phyloP scores from a whole-genome alignment of 2,329 filamentous ascomycete species.

The Pyrenochaeta sp. region DNA sequence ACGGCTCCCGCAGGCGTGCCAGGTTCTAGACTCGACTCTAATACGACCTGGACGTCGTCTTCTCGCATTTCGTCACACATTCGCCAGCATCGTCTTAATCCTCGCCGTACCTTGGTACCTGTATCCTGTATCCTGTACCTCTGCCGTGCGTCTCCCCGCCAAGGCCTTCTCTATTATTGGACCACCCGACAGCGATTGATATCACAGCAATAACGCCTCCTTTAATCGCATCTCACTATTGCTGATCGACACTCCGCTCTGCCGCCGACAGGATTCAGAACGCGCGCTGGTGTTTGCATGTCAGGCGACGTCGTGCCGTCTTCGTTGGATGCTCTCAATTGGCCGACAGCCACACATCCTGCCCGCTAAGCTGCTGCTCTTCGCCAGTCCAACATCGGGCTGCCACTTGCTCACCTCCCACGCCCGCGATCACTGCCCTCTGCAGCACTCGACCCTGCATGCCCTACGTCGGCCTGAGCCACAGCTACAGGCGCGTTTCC shows the following conservation, averaged over 20 bases:
- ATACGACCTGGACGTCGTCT: neutral
- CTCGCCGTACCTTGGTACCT: conserved; percentile 11
- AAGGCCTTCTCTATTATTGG: conserved; percentile 35
- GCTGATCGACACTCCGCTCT: conserved; percentile 20
- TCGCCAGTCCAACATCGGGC: conserved; percentile 30
- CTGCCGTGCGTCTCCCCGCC: conserved; percentile 22
- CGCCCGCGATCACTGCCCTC: conserved; percentile 35
- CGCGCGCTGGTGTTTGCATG: conserved; percentile 19
- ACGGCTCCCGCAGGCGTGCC: neutral
- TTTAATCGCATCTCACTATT: conserved; percentile 2
- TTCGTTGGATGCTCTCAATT: conserved; percentile 29
- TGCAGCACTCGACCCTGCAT: conserved; percentile 37
- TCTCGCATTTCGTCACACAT: conserved; percentile 18
- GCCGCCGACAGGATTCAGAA: conserved; percentile 12
- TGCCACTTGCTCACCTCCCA: conserved; percentile 16
- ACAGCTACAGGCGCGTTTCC: conserved; percentile 24
- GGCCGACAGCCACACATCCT: conserved; percentile 35
- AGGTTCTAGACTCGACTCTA: neutral
- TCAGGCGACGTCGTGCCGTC: conserved; percentile 37
- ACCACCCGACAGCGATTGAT: conserved; percentile 19
- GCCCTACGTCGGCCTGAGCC: conserved; percentile 33
- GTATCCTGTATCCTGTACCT: conserved; percentile 15
- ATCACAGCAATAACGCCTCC: conserved; percentile 6
- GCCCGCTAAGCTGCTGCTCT: conserved; percentile 29
- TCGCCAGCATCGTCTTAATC: conserved; percentile 18